Evolutionary conservation across 2,329 filamentous ascomycete genomes (phyloP), one percentile per base, ranked within the genome.

Genomic region (Fusarium sp.): DNA sequence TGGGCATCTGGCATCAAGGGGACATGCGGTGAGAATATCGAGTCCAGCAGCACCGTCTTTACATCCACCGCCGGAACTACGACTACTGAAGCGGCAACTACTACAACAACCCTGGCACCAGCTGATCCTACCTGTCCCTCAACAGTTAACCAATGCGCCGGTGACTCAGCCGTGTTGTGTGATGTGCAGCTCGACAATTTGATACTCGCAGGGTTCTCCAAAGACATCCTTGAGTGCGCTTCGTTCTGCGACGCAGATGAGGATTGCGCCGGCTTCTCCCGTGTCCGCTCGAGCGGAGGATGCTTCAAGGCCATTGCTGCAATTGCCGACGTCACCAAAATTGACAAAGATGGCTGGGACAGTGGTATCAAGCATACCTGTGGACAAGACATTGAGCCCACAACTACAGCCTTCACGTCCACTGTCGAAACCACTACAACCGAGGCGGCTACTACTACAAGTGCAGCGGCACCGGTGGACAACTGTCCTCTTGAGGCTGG

Each of bases 11-110:
- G 32, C 0, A 38, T 54, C 13, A 54, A 54, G 24, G 32, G 50
- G 26, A 54, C 50, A 0, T 54, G 50, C 14, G n/a, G 24, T 4
- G 0, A 26, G 1, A 22, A 0, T 18, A 12, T 12, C 5, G 50
- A 26, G 2, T 5, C 32, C 9, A 53, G 30, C 13, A 38, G n/a
- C 18, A 38, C n/a, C 8, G 17, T 24, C 12, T 8, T 36, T 7
- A 53, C 32, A 15, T 22, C 32, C 12, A 53, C n/a, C 3, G 22
- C 22, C 7, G 47, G 17, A 9, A n/a, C 47, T 15, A 50, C 28
- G 5, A 50, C 18, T 5, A 11, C 12, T 4, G 24, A 47, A 15
- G 24, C 4, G 2, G 44, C 44, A 28, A 10, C 44, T 6, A 44
- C 42, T n/a, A 28, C 44, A 22, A 47, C 44, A 4, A 28, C 24